These are phyloP conservation scores for Dendrocalamus latiflorus DNA, from an alignment of 202 grass and related monocot species.

Conservation along the genomic window DNA sequence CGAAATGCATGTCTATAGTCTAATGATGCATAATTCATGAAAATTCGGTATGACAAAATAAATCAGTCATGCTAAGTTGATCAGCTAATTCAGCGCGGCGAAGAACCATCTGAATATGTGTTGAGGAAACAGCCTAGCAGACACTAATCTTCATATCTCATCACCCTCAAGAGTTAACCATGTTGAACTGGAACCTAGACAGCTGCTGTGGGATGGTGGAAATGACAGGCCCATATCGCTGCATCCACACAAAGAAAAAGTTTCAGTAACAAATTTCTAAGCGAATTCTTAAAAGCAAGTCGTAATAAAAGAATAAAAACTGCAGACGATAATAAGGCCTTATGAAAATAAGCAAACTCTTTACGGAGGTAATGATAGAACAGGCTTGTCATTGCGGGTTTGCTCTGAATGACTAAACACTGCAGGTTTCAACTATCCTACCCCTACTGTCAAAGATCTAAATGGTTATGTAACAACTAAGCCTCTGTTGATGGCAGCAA, in stretches of 20 bases:
- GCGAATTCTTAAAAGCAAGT: not conserved
- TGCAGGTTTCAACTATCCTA: no score
- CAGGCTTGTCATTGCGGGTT: no score
- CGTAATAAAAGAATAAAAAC: not conserved
- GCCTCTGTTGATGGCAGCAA: not conserved
- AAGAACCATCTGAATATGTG: slow-evolving; percentile 2
- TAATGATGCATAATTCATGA: not conserved
- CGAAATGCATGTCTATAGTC: slow-evolving; percentile 16
- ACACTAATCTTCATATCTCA: slow-evolving; percentile 1
- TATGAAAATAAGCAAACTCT: not conserved
- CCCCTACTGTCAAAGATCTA: no score
- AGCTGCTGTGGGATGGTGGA: slow-evolving; percentile 95
- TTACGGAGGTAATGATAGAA: no score
- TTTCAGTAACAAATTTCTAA: not conserved
- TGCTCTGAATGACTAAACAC: no score
- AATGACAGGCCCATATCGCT: slow-evolving; percentile 94
- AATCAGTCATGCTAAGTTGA: slow-evolving; percentile 26
- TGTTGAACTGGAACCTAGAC: slow-evolving; percentile 99
- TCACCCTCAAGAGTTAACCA: slow-evolving; percentile 71
- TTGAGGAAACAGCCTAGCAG: not conserved
- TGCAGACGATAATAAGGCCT: not conserved
- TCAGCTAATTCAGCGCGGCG: slow-evolving; percentile 7
- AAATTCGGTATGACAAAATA: slow-evolving; percentile 12
- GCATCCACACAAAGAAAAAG: slow-evolving; percentile 30
- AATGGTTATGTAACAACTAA: no score